A percentile compares a stretch with the other conserved stretches of the same genome.
These are phyloP conservation scores for Scutellaria galericulata DNA, from an alignment of 257 asterid species.

Conservation along the genomic window DNA sequence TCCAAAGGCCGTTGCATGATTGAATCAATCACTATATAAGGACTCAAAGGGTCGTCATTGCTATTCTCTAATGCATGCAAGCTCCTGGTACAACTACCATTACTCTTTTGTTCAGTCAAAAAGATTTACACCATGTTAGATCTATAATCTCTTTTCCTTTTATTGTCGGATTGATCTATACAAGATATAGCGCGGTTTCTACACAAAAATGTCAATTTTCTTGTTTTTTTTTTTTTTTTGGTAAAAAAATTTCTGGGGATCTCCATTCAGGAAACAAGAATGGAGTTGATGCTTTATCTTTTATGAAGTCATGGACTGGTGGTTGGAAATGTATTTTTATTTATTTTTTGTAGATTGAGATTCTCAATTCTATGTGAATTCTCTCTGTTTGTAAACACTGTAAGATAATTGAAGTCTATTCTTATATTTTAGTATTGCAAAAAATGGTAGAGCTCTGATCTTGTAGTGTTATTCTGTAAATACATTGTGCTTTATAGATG, in stretches of 20 bases:
- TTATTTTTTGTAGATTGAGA: slow-evolving; percentile 13
- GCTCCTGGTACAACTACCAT: slow-evolving; percentile 7
- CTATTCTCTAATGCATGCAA: slow-evolving; percentile 3
- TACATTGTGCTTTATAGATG: too few relatives aligned
- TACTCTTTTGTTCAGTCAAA: background rate
- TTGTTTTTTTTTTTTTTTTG: background rate
- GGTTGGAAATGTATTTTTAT: slow-evolving; percentile 3
- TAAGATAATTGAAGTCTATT: background rate
- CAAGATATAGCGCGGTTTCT: background rate
- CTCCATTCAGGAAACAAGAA: slow-evolving; percentile 14
- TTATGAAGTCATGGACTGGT: slow-evolving; percentile 22
- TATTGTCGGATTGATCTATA: background rate
- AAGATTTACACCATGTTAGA: slow-evolving; percentile 2
- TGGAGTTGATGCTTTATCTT: slow-evolving; percentile 12
- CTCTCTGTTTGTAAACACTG: slow-evolving; percentile 18
- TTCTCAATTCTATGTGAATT: background rate
- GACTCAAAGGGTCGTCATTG: background rate
- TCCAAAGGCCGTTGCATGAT: slow-evolving; percentile 54
- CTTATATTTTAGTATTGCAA: background rate
- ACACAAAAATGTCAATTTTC: background rate
- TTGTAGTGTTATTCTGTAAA: too few relatives aligned
- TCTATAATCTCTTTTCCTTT: slow-evolving; percentile 1
- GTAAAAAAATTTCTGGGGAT: background rate
- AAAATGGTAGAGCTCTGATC: too few relatives aligned
- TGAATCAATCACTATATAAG: background rate